phyloP scores from a whole-genome alignment of 345 rosid genomes.

The Anacardium occidentale region DNA sequence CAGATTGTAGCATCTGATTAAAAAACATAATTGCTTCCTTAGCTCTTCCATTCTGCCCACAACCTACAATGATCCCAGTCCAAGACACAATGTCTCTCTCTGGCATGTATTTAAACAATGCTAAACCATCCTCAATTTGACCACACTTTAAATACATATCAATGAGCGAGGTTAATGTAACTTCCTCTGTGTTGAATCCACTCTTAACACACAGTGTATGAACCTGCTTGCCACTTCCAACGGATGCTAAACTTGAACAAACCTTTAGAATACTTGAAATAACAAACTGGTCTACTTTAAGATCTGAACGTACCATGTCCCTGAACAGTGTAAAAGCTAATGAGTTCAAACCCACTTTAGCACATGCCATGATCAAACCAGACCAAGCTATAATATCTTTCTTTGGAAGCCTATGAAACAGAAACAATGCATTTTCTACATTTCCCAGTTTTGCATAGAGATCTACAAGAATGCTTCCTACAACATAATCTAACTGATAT shows the following conservation, averaged over 20 bases:
- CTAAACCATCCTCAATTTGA: slow-evolving; percentile 51
- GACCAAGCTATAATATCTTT: slow-evolving; percentile 70
- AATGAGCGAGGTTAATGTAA: slow-evolving; percentile 45
- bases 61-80: slow-evolving; percentile 71
- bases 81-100: slow-evolving; percentile 64
- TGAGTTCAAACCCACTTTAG: slow-evolving; percentile 42
- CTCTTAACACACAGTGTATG: slow-evolving; percentile 58
- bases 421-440: slow-evolving; percentile 34
- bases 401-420: slow-evolving; percentile 50
- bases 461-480: slow-evolving; percentile 63
- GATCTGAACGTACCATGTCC: slow-evolving; percentile 40
- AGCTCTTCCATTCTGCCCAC: slow-evolving; percentile 71
- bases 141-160: slow-evolving; percentile 77
- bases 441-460: slow-evolving; percentile 53
- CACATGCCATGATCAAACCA: slow-evolving; percentile 51
- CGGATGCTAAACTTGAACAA: slow-evolving; percentile 57
- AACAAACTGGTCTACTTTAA: slow-evolving; percentile 51
- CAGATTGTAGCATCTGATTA: slow-evolving; percentile 47
- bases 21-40: slow-evolving; percentile 53
- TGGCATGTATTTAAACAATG: slow-evolving; percentile 36
- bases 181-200: slow-evolving; percentile 53
- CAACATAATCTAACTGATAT: slow-evolving; percentile 52
- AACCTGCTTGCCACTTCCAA: slow-evolving; percentile 56
- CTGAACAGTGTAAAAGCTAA: slow-evolving; percentile 47
- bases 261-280: slow-evolving; percentile 53